Conservation (phyloP, 257 asterid species). For the Plectranthus barbatus region DNA sequence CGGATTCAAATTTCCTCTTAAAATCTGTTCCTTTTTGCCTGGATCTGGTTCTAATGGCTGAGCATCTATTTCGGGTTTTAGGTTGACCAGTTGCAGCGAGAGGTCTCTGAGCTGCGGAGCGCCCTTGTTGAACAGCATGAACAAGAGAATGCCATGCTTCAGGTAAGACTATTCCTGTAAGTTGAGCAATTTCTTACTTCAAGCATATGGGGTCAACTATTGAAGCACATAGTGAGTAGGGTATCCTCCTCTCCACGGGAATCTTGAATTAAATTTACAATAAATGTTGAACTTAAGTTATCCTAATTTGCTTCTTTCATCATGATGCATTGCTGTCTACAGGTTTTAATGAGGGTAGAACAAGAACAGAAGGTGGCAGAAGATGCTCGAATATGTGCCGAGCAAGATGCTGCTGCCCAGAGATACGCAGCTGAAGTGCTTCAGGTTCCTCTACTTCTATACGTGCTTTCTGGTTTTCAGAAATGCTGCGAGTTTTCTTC, state of each 20-base stretch:
- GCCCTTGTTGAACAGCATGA: conserved; percentile 83
- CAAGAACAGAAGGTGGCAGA: conserved; percentile 95
- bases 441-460: conserved; percentile 43
- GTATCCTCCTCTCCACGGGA: background rate
- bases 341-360: conserved; percentile 93
- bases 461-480: too few relatives aligned
- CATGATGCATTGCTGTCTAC: background rate
- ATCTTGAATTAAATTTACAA: background rate
- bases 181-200: background rate
- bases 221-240: background rate
- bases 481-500: background rate
- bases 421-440: conserved; percentile 84
- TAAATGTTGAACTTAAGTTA: too few relatives aligned
- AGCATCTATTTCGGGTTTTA: conserved; percentile 23
- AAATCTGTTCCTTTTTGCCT: background rate
- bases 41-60: background rate
- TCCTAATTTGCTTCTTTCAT: background rate
- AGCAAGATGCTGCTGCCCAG: conserved; percentile 94
- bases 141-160: conserved; percentile 96
- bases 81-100: conserved; percentile 86
- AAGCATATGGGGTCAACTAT: background rate
- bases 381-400: conserved; percentile 92
- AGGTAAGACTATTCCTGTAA: conserved; percentile 32
- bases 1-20: background rate
- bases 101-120: conserved; percentile 53